A percentile compares a stretch with the other conserved stretches of the same genome.
phyloP scores from a whole-genome alignment of 257 asterid genomes.

The Salvia hispanica region DNA sequence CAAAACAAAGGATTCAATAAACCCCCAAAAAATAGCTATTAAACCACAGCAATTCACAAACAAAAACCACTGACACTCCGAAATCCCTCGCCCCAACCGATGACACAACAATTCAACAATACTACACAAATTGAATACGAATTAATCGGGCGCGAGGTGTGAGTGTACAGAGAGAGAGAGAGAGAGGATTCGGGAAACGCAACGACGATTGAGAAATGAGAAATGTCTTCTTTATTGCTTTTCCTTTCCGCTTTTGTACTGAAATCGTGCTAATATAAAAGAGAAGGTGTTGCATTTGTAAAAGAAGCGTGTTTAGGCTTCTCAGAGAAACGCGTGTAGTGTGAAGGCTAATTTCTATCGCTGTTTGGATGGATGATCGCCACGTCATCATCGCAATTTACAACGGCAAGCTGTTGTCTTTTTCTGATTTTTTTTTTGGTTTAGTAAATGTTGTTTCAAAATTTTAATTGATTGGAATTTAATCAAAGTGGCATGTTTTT shows the following conservation, averaged over 20 bases:
- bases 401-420: conserved; percentile 26
- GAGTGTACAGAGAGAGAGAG: conserved; percentile 3
- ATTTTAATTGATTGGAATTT: conserved; percentile 19
- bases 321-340: conserved; percentile 32
- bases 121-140: conserved; percentile 12
- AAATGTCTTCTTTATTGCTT: conserved; percentile 22
- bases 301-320: conserved; percentile 33
- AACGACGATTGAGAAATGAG: conserved; percentile 30
- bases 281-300: not conserved
- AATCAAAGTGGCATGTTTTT: conserved; percentile 33
- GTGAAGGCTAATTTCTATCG: not conserved
- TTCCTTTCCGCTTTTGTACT: conserved; percentile 21
- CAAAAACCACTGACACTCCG: conserved; percentile 42
- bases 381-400: conserved; percentile 33
- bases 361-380: not conserved
- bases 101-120: conserved; percentile 20
- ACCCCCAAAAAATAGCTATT: conserved; percentile 23
- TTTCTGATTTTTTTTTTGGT: conserved; percentile 3
- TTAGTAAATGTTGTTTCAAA: not conserved
- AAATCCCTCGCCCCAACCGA: conserved; percentile 33
- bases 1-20: conserved; percentile 21
- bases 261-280: conserved; percentile 20
- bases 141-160: conserved; percentile 13
- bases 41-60: conserved; percentile 29
- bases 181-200: conserved; percentile 18